A percentile compares a stretch with the other conserved stretches of the same genome.
Conservation (phyloP, 2,329 filamentous ascomycete species). For the Acephala macrosclerotiorum region DNA sequence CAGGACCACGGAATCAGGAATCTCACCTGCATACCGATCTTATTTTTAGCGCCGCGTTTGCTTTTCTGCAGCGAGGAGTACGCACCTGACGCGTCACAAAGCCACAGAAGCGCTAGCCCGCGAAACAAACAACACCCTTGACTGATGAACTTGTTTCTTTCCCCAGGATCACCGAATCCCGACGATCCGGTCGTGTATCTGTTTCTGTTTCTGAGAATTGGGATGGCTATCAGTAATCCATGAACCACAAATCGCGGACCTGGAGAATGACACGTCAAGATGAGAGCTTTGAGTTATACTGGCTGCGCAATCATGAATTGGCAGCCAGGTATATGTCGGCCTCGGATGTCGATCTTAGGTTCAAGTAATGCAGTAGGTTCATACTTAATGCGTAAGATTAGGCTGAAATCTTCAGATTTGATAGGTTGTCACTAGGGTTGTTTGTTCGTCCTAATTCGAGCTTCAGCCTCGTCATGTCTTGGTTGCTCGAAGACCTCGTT, state of each 20-base stretch:
- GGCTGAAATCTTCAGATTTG: neutral
- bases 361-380: neutral
- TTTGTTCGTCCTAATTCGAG: neutral
- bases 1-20: conserved; percentile 8
- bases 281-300: neutral
- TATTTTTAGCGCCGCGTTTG: neutral
- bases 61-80: neutral
- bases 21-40: neutral
- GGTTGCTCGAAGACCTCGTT: neutral
- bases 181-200: neutral
- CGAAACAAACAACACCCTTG: neutral
- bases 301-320: neutral
- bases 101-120: neutral
- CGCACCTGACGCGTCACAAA: conserved; percentile 9
- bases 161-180: neutral
- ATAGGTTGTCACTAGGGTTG: neutral
- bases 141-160: neutral
- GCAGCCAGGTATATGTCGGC: neutral
- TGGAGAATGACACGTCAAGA: neutral
- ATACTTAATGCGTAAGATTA: neutral
- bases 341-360: neutral
- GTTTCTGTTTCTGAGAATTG: neutral
- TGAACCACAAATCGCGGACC: neutral
- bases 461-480: conserved; percentile 3
- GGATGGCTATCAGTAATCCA: neutral